Base-by-base conservation (phyloP, 768 basidiomycete species). In the Tylopilus sp. region DNA sequence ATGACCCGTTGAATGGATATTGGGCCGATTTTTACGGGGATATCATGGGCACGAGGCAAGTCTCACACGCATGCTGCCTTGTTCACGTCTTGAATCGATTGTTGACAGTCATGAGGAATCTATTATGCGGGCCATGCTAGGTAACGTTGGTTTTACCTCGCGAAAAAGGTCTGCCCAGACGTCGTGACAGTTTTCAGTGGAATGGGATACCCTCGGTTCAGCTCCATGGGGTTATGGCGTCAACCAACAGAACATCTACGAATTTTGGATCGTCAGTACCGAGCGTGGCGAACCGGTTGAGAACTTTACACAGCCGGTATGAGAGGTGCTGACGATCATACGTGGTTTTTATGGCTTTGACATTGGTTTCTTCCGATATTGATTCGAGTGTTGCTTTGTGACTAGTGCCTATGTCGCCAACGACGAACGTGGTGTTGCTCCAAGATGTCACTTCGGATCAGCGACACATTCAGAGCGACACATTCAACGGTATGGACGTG, bases 301-400 rank as follows among this genome's bases (percentile, higher is more conserved):
- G 60, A 81, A 79, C 17, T 86, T 9, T 84, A 76, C 60, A 86
- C 85, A 0, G 57, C 87, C 18, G 86, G 86, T 7, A 85, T 38
- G 31, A 31, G 31, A 31, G 31, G 31, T 13, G 31, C 31, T 4
- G 31, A 13, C 12, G 31, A 31, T 31, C 31, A 13, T 31, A 31
- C 31, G 31, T 31, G 31, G 12, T 9, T 13, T 31, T 12, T 11
- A 13, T 31, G 28, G 28, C 5, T 28, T 28, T 33, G n/a, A 28
- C 7, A 5, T 28, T 28, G 28, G 28, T 35, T 35, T 35, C 4
- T n/a, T 15, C n/a, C 35, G 6, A 35, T 35, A 17, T 35, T n/a
- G 6, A 17, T 17, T n/a, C 6, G 35, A 35, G 6, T n/a, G 6
- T n/a, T 35, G 31, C 31, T 4, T 15, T 9, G 31, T 17, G 33